Evolutionary conservation across 108 stramenopile genomes (phyloP), one percentile per base, ranked within the genome.

Genomic region (Nitzschia sp.): DNA sequence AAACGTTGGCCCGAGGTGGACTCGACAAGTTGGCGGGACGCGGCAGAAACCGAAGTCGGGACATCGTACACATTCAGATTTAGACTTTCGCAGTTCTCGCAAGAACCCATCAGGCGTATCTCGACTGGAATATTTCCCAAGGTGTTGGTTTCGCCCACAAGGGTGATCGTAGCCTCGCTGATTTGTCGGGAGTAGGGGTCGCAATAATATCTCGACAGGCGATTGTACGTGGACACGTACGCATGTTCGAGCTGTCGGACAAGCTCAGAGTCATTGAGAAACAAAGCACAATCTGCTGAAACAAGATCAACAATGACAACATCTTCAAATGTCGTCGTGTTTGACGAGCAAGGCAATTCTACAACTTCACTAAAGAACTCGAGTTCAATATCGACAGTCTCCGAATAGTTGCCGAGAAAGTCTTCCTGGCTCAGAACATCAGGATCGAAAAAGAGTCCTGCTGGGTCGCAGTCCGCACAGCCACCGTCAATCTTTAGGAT

Each of bases 211-310:
- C 35, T 18, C 19, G 18, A 35, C n/a, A 67, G 54, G 13, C 54
- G 17, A 47, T 67, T 67, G 66, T 67, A 67, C 1, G 53, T 54
- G 3, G 51, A 21, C 3, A 67, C 66, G 35, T 67, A 67, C 0
- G 53, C 32, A 6, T 45, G 30, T 23, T 48, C 47, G 18, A 65
- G 31, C 13, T 62, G n/a, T n/a, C 6, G 19, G 29, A 25, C 8
- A 28, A 31, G 31, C 28, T 26, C 4, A 18, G 26, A n/a, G 17
- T 51, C 48, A 17, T 27, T 2, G 13, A 17, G 9, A 4, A 46
- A 42, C n/a, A 21, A 21, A 15, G 15, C 5, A 2, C 25, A 13
- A 31, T 47, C 49, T n/a, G 48, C 23, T n/a, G n/a, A n/a, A 47
- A 28, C 56, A 32, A 29, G 31, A 5, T 57, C 56, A 30, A 57